Conservation (phyloP, 2,329 filamentous ascomycete genomes). For the Stagonosporopsis cucurbitacearum region DNA sequence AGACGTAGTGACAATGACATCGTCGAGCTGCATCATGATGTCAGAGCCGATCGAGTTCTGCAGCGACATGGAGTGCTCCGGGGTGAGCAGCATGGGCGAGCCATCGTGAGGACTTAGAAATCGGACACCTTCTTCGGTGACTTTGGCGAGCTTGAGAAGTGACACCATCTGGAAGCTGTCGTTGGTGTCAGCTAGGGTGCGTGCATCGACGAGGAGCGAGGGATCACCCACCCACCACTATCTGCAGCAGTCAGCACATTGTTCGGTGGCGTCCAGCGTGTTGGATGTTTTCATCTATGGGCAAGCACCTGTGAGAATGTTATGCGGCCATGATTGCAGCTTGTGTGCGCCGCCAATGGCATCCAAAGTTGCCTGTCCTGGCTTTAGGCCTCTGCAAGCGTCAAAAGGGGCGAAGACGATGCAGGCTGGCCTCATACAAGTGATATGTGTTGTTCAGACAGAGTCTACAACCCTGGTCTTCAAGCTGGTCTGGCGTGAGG, state of each 20-base stretch:
- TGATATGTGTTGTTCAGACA: conserved; percentile 99
- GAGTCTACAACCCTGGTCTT: conserved; percentile 84
- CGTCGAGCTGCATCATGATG: conserved; percentile 99
- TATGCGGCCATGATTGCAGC: conserved; percentile 92
- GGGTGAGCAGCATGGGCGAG: conserved; percentile 93
- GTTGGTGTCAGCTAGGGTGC: conserved; percentile 35
- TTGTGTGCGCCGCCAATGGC: conserved; percentile 90
- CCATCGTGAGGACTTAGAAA: conserved; percentile 98
- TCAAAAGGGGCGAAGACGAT: conserved; percentile 23
- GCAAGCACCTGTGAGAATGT: conserved; percentile 76
- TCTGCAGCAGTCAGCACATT: conserved; percentile 47
- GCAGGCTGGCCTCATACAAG: conserved; percentile 53
- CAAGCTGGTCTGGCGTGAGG: conserved; percentile 87
- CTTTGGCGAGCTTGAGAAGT: conserved; percentile 86
- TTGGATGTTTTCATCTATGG: not conserved
- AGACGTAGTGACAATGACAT: conserved; percentile 95
- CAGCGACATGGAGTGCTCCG: conserved; percentile 93
- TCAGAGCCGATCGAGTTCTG: conserved; percentile 94
- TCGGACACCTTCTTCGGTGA: conserved; percentile 93
- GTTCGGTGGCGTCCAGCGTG: not conserved
- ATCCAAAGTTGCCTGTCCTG: conserved; percentile 87
- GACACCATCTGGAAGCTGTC: conserved; percentile 98
- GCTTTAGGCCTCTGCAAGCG: conserved; percentile 73
- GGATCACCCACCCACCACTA: conserved; percentile 53
- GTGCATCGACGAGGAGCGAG: conserved; percentile 21